Evolutionary conservation across 805 yeast genomes (phyloP).

Genomic region (Saturnispora diversa): DNA sequence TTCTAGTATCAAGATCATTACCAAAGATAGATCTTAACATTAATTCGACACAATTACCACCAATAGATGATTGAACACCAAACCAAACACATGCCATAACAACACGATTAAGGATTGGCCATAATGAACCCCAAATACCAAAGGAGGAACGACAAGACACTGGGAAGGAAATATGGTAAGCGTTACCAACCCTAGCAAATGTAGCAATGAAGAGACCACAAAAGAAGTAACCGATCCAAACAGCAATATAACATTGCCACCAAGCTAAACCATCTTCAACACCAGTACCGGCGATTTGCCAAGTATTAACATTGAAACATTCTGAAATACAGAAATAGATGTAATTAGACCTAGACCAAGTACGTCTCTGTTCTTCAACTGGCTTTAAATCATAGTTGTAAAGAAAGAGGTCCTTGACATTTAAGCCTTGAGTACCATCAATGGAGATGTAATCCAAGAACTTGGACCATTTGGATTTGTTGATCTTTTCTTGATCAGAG

Average conservation of each 20-base stretch:
- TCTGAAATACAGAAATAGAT: constrained; percentile 21
- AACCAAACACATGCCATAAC: constrained; percentile 41
- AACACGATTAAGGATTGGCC: constrained; percentile 38
- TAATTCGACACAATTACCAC: constrained; percentile 36
- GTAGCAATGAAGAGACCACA: constrained; percentile 36
- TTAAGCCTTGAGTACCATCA: constrained; percentile 30
- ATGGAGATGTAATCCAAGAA: constrained; percentile 11
- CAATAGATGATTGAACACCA: constrained; percentile 39
- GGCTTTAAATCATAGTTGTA: constrained; percentile 31
- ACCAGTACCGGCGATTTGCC: constrained; percentile 31
- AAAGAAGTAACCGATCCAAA: constrained; percentile 16
- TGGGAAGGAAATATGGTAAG: constrained; percentile 45
- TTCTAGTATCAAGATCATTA: constrained; percentile 15
- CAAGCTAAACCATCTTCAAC: constrained; percentile 18
- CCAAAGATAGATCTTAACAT: constrained; percentile 31
- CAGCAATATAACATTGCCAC: constrained; percentile 19
- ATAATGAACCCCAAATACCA: constrained; percentile 39
- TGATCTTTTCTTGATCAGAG: neutral
- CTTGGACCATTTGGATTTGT: neutral
- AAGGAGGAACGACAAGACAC: constrained; percentile 36
- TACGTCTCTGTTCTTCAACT: constrained; percentile 25
- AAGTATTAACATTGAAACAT: constrained; percentile 27
- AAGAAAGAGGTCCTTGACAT: constrained; percentile 55
- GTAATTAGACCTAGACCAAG: constrained; percentile 23
- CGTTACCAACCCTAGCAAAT: constrained; percentile 41